Evolutionary conservation across 306 rosid species (phyloP).

Genomic region (Dalbergia cultrata): DNA sequence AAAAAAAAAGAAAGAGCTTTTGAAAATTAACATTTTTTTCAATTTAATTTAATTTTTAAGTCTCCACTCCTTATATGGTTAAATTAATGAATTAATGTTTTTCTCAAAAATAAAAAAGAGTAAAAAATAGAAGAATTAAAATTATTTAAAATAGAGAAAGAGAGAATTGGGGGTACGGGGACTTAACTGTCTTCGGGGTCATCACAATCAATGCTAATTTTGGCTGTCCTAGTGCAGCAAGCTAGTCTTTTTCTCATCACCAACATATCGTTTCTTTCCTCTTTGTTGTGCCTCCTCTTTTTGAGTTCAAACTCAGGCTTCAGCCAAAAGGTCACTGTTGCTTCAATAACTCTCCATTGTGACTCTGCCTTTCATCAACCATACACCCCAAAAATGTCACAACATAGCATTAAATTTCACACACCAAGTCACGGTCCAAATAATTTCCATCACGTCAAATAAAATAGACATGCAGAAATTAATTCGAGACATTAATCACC

Average conservation of each 20-base stretch:
- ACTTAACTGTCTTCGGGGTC: slow-evolving; percentile 77
- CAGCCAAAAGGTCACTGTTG: slow-evolving; percentile 32
- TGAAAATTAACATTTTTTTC: too few relatives aligned
- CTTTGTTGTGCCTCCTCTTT: neutral
- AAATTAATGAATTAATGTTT: too few relatives aligned
- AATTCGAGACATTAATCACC: neutral
- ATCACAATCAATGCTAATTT: slow-evolving; percentile 77
- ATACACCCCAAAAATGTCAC: slow-evolving; percentile 11
- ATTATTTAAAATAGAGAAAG: neutral
- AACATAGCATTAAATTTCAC: neutral
- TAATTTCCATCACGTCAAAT: too few relatives aligned
- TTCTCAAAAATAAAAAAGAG: neutral
- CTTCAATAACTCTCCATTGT: slow-evolving; percentile 40
- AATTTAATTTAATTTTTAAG: too few relatives aligned
- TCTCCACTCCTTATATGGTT: too few relatives aligned
- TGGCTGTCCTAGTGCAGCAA: slow-evolving; percentile 77
- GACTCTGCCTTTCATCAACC: slow-evolving; percentile 26
- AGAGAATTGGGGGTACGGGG: neutral
- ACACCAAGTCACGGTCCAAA: too few relatives aligned
- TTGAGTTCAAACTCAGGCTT: slow-evolving; percentile 21
- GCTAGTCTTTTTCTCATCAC: slow-evolving; percentile 69
- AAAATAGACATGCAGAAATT: neutral
- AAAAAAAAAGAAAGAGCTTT: too few relatives aligned
- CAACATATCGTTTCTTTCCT: slow-evolving; percentile 41
- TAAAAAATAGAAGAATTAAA: neutral